These are phyloP conservation scores for Themeda triandra DNA, from an alignment of 176 grass and related monocot species.

Conservation along the genomic window DNA sequence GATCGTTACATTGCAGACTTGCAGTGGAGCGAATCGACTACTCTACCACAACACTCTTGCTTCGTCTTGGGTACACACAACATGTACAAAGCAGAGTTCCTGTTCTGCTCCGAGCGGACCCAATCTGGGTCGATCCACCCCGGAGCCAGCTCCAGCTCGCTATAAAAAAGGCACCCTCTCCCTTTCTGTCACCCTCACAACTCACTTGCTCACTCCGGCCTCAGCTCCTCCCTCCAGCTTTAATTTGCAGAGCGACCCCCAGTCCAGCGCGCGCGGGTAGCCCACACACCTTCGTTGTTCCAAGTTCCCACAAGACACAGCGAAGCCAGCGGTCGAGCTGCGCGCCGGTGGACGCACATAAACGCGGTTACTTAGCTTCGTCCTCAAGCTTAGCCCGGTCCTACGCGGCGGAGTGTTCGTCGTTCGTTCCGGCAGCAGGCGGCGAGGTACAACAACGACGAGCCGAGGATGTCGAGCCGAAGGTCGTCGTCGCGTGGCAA, in stretches of 20 bases:
- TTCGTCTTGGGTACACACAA: too few species aligned
- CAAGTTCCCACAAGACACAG: neutral
- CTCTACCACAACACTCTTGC: too few species aligned
- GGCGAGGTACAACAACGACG: neutral
- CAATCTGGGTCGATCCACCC: too few species aligned
- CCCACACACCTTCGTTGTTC: neutral
- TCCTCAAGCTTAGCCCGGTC: neutral
- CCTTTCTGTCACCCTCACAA: constrained; percentile 62
- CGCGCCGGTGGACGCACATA: neutral
- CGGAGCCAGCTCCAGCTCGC: neutral
- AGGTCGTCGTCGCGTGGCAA: constrained; percentile 64
- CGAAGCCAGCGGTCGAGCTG: neutral
- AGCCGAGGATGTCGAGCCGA: constrained; percentile 59
- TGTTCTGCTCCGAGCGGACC: too few species aligned
- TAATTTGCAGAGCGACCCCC: neutral
- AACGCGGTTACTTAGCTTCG: neutral
- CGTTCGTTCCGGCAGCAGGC: neutral
- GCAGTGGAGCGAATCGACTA: too few species aligned
- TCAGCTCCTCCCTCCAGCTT: neutral
- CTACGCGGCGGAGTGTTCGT: neutral
- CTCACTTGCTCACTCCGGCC: constrained; percentile 22
- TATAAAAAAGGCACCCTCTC: constrained; percentile 52
- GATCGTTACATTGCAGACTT: too few species aligned
- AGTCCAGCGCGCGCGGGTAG: neutral
- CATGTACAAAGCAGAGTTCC: too few species aligned